Percentiles rank a stretch among this genome's conserved stretches.
Evolutionary conservation across 2,329 filamentous ascomycete genomes (phyloP).

Genomic region (Penicillium sp.): DNA sequence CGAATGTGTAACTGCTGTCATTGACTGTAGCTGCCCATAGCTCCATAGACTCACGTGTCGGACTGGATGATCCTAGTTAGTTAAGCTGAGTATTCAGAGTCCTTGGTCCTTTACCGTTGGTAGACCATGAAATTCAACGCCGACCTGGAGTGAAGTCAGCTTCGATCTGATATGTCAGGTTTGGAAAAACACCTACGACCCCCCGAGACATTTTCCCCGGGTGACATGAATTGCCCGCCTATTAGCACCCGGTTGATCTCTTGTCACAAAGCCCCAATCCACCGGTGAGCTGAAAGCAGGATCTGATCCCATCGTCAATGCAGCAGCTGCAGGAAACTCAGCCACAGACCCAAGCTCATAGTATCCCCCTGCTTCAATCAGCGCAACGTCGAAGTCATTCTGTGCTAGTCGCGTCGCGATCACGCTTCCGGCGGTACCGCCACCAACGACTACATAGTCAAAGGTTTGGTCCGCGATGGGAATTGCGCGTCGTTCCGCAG

Average conservation of each 20-base stretch:
- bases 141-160: slow-evolving; percentile 11
- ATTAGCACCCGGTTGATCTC: slow-evolving; percentile 22
- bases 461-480: slow-evolving; percentile 14
- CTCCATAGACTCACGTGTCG: slow-evolving; percentile 20
- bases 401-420: slow-evolving; percentile 27
- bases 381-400: slow-evolving; percentile 20
- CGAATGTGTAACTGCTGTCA: slow-evolving; percentile 28
- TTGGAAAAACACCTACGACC: slow-evolving; percentile 17
- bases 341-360: slow-evolving; percentile 26
- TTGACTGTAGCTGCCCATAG: slow-evolving; percentile 27
- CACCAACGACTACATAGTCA: slow-evolving; percentile 27
- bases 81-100: background rate
- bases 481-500: background rate
- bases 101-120: slow-evolving; percentile 17
- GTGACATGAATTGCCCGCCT: slow-evolving; percentile 24
- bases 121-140: slow-evolving; percentile 31
- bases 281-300: slow-evolving; percentile 7
- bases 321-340: slow-evolving; percentile 18
- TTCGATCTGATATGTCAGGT: background rate
- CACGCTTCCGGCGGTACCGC: slow-evolving; percentile 24
- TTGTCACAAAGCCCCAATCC: slow-evolving; percentile 28
- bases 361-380: slow-evolving; percentile 27
- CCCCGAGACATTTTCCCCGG: slow-evolving; percentile 28
- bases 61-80: slow-evolving; percentile 8
- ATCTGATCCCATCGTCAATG: slow-evolving; percentile 22